Evolutionary conservation across 139 green algal genomes (phyloP).

Genomic region (Coccomyxa sp.): DNA sequence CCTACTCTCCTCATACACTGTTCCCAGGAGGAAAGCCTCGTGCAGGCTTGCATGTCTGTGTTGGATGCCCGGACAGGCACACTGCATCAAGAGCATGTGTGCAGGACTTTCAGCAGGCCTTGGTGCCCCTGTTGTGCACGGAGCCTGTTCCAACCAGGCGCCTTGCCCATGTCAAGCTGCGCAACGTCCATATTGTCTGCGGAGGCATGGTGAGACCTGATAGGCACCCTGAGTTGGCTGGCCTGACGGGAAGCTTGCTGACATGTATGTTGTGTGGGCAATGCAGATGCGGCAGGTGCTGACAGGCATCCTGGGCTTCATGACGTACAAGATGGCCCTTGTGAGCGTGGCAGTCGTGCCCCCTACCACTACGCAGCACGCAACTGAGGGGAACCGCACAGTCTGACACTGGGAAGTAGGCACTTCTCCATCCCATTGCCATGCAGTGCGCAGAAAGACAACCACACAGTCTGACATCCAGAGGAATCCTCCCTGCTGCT

Average conservation of each 20-base stretch:
- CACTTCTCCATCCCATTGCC: no score
- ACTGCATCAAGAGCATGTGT: neutral
- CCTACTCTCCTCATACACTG: no score
- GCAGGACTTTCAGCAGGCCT: neutral
- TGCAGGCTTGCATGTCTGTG: neutral
- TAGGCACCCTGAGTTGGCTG: neutral
- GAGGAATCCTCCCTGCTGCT: no score
- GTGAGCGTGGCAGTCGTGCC: conserved; percentile 33
- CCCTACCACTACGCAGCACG: neutral
- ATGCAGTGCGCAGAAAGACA: no score
- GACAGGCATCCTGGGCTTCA: conserved; percentile 37
- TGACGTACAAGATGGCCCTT: conserved; percentile 54
- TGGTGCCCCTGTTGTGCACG: neutral
- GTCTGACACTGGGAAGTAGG: no score
- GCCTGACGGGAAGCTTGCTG: neutral
- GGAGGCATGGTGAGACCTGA: neutral
- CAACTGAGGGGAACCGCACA: conserved; percentile 3
- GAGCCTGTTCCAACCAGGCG: no score
- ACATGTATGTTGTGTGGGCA: neutral
- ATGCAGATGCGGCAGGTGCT: conserved; percentile 33
- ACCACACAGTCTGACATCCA: no score
- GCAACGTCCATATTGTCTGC: neutral
- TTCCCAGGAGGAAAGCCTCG: neutral
- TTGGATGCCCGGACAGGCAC: neutral
- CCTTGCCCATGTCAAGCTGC: no score